Percentiles rank a stretch among this genome's conserved stretches.
These are phyloP conservation scores for Ogataea trehalophila DNA, from an alignment of 805 yeast genomes.

Conservation along the genomic window DNA sequence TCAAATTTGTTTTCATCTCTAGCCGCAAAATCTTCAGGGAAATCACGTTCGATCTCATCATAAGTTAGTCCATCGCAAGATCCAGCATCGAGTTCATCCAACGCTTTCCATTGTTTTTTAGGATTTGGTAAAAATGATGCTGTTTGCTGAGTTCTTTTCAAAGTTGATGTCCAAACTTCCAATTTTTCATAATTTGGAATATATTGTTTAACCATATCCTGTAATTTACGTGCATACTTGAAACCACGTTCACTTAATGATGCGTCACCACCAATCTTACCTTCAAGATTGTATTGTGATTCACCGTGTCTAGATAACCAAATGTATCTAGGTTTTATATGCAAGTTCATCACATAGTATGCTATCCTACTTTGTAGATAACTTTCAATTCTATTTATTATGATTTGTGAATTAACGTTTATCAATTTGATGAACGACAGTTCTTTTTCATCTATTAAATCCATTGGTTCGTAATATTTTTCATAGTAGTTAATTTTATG, in stretches of 20 bases:
- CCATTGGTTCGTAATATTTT: constrained; percentile 71
- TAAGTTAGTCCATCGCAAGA: constrained; percentile 97
- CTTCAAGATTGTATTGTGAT: constrained; percentile 84
- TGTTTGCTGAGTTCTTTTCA: constrained; percentile 88
- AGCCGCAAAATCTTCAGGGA: constrained; percentile 93
- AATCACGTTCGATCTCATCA: constrained; percentile 78
- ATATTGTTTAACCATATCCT: constrained; percentile 64
- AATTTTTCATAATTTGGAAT: constrained; percentile 58
- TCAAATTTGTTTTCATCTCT: constrained; percentile 95
- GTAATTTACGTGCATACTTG: constrained; percentile 76
- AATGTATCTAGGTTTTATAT: constrained; percentile 84
- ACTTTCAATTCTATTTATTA: constrained; percentile 80
- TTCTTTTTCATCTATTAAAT: constrained; percentile 49
- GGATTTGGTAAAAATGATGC: constrained; percentile 77
- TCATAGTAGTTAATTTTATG: constrained; percentile 73
- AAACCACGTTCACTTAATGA: constrained; percentile 78
- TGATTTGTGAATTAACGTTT: constrained; percentile 83
- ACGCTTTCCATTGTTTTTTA: constrained; percentile 90
- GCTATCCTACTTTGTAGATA: constrained; percentile 91
- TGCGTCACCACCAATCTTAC: constrained; percentile 95
- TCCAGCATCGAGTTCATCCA: constrained; percentile 96
- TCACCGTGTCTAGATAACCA: constrained; percentile 98
- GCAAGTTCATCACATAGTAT: constrained; percentile 92
- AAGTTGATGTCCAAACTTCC: constrained; percentile 94
- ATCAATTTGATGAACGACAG: constrained; percentile 82